Evolutionary conservation across 805 yeast genomes (phyloP), one percentile per base, ranked within the genome.

Genomic region (Metschnikowia aberdeeniae): DNA sequence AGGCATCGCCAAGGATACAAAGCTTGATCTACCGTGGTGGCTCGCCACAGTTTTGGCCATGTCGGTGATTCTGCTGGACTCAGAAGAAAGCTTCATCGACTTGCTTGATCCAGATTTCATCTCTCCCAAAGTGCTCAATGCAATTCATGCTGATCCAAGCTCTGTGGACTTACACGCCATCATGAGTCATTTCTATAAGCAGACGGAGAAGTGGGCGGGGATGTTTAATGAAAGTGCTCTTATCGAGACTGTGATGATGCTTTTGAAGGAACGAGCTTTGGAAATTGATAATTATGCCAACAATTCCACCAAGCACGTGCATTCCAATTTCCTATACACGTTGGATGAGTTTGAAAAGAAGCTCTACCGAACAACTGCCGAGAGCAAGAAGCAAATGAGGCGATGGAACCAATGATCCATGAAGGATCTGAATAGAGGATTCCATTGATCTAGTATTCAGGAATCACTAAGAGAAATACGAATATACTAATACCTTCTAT

Each of bases 1-100:
- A 51, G 60, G 81, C 48, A 69, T 84, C 27, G 64, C 68, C 44
- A 73, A 78, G 54, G 82, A 80, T 29, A 73, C 89, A 2, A 81
- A 81, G 56, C 57, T 89, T 3, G 90, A 86, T 46, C 70, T 92
- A 20, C 98, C 98, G 0, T 63, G 89, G 26, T 92, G 98, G 98
- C 65, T 92, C 34, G 95, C 96, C 0, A 82, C 82, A 47, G 77
- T 85, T 1, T 66, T 90, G 28, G 96, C 96, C 0, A 60, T 51
- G 36, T 68, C 64, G 51, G 61, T 60, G 28, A 53, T 62, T 29
- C 62, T 56, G 59, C 72, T 64, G 24, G 66, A 60, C 10, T 62
- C 64, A 0, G 66, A 57, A 7, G 68, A 63, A 11, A 79, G 85
- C 5, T 86, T 88, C 54, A 70, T 88, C 5, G 83, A 80, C 40